Conservation (phyloP, 1,284 basidiomycete species). For the Leccinum ponderosum region DNA sequence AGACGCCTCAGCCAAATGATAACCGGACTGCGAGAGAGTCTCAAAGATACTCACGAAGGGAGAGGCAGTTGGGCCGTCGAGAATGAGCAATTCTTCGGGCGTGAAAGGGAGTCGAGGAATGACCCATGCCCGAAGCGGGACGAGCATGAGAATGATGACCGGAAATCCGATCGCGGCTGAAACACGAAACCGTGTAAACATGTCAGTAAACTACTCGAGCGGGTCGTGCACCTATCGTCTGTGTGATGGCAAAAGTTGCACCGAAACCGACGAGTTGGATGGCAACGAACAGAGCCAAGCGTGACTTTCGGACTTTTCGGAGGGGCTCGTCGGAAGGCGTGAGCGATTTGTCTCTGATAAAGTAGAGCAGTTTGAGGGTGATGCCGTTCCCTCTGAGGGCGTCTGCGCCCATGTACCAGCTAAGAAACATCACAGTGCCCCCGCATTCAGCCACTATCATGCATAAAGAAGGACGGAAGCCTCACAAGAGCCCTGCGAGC, state of each 20-base stretch:
- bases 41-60: constrained; percentile 63
- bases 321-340: constrained; percentile 71
- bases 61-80: constrained; percentile 88
- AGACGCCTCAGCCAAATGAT: background rate
- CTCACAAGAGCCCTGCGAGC: constrained; percentile 72
- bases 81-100: constrained; percentile 74
- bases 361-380: constrained; percentile 80
- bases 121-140: constrained; percentile 78
- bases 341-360: constrained; percentile 73
- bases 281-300: constrained; percentile 76
- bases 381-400: constrained; percentile 86
- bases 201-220: background rate
- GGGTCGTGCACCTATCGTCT: constrained; percentile 75
- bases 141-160: constrained; percentile 83
- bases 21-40: background rate
- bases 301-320: constrained; percentile 69
- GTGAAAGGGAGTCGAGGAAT: constrained; percentile 83
- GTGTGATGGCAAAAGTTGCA: constrained; percentile 89
- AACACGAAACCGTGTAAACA: background rate
- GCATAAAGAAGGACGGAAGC: constrained; percentile 26
- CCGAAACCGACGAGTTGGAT: constrained; percentile 89
- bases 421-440: constrained; percentile 26
- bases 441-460: constrained; percentile 1
- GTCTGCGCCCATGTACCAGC: constrained; percentile 91
- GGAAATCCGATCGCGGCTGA: constrained; percentile 90